A percentile compares a stretch with the other conserved stretches of the same genome.
Evolutionary conservation across 192 early-diverging fungal species (phyloP).

Genomic region (Rhizophagus sp.): DNA sequence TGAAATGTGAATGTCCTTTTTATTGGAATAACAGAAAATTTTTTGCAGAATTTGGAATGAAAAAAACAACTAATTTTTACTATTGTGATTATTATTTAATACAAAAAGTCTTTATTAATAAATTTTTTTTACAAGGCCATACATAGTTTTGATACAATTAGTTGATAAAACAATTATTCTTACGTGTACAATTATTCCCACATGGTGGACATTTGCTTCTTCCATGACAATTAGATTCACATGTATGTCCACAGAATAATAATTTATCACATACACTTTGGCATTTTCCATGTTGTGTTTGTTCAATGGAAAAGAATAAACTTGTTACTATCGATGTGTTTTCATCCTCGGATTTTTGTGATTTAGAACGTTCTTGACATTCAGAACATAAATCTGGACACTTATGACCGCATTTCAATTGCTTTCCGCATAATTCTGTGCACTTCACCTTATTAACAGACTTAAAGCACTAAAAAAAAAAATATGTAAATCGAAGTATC

Average conservation of each 20-base stretch:
- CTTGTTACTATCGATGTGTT: neutral
- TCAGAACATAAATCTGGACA: conserved; percentile 43
- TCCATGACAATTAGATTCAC: conserved; percentile 5
- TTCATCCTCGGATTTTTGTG: too few species aligned
- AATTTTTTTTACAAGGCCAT: too few species aligned
- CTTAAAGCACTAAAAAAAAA: conserved; percentile 30
- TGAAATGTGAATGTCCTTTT: too few species aligned
- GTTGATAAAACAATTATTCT: too few species aligned
- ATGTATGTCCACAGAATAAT: conserved; percentile 41
- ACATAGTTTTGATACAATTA: too few species aligned
- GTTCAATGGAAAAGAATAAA: neutral
- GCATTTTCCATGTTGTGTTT: conserved; percentile 32
- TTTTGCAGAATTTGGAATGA: too few species aligned
- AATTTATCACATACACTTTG: neutral
- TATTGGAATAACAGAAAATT: too few species aligned
- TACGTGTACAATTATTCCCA: conserved; percentile 30
- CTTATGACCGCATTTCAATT: conserved; percentile 39
- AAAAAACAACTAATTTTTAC: too few species aligned
- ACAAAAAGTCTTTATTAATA: too few species aligned
- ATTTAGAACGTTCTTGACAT: conserved; percentile 32
- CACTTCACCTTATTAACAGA: conserved; percentile 26
- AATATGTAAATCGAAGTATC: neutral
- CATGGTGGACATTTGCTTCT: conserved; percentile 40
- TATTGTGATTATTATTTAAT: too few species aligned
- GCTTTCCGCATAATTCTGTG: conserved; percentile 29